These are phyloP conservation scores for Penicillium sp. DNA, from an alignment of 2,329 filamentous ascomycete genomes.

Conservation along the genomic window DNA sequence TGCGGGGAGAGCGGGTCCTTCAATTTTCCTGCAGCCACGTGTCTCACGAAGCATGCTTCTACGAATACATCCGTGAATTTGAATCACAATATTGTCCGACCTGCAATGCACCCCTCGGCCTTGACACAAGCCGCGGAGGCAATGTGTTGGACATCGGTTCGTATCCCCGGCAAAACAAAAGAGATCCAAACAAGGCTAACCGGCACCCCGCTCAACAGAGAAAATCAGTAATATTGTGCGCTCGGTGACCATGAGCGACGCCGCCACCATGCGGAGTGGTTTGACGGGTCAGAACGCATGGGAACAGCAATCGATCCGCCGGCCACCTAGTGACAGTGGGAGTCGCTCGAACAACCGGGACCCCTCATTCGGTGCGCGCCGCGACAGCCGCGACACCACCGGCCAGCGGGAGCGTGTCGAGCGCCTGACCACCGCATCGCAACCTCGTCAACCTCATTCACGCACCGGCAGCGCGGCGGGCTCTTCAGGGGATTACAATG, in stretches of 20 bases:
- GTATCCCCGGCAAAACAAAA: constrained; percentile 21
- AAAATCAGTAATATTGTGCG: constrained; percentile 94
- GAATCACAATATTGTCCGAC: constrained; percentile 92
- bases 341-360: constrained; percentile 22
- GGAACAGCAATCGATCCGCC: constrained; percentile 39
- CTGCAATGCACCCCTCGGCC: constrained; percentile 85
- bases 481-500: constrained; percentile 78
- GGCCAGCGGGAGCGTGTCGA: constrained; percentile 48
- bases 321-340: constrained; percentile 34
- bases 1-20: constrained; percentile 88
- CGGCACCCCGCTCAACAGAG: constrained; percentile 55
- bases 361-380: constrained; percentile 26
- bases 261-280: constrained; percentile 49
- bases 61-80: constrained; percentile 94
- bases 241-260: constrained; percentile 70
- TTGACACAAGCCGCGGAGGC: constrained; percentile 89
- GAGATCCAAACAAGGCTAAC: neutral
- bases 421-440: constrained; percentile 41
- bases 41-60: constrained; percentile 96
- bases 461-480: constrained; percentile 75
- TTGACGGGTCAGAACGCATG: constrained; percentile 65
- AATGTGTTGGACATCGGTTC: constrained; percentile 90
- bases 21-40: constrained; percentile 98
- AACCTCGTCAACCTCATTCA: constrained; percentile 54
- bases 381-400: constrained; percentile 43